These are phyloP conservation scores for Ciborinia camelliae DNA, from an alignment of 2,329 filamentous ascomycete species.

Conservation along the genomic window DNA sequence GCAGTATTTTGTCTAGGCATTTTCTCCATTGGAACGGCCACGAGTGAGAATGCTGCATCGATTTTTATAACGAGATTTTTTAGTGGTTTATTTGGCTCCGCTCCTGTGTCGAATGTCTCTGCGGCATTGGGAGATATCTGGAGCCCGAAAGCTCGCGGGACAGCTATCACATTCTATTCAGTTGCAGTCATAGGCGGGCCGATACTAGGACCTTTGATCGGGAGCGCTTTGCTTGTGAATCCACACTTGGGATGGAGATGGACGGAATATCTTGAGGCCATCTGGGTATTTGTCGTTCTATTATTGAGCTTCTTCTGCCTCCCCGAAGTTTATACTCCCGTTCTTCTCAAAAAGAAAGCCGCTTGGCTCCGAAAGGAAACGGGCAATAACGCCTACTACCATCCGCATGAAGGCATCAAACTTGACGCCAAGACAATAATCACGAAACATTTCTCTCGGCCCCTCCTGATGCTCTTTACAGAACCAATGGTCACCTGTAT, in stretches of 20 bases:
- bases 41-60: constrained; percentile 53
- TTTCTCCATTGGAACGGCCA: constrained; percentile 60
- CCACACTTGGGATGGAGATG: constrained; percentile 42
- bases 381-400: constrained; percentile 28
- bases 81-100: constrained; percentile 59
- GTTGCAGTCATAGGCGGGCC: constrained; percentile 36
- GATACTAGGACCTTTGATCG: constrained; percentile 38
- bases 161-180: constrained; percentile 62
- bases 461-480: constrained; percentile 49
- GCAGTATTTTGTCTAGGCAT: constrained; percentile 56
- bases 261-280: constrained; percentile 40
- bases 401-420: constrained; percentile 33
- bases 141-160: constrained; percentile 48
- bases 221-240: constrained; percentile 33
- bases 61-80: constrained; percentile 67
- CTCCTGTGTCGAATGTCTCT: constrained; percentile 59
- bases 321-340: constrained; percentile 46
- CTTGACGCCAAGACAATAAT: constrained; percentile 31
- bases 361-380: constrained; percentile 38
- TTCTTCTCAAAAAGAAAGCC: constrained; percentile 43
- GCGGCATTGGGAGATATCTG: constrained; percentile 63
- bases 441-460: constrained; percentile 35
- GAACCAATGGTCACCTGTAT: constrained; percentile 64
- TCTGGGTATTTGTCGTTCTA: constrained; percentile 44
- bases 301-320: constrained; percentile 42